Evolutionary conservation across 202 grass and related monocot genomes (phyloP), one percentile per base, ranked within the genome.

Genomic region (Eragrostis tef): DNA sequence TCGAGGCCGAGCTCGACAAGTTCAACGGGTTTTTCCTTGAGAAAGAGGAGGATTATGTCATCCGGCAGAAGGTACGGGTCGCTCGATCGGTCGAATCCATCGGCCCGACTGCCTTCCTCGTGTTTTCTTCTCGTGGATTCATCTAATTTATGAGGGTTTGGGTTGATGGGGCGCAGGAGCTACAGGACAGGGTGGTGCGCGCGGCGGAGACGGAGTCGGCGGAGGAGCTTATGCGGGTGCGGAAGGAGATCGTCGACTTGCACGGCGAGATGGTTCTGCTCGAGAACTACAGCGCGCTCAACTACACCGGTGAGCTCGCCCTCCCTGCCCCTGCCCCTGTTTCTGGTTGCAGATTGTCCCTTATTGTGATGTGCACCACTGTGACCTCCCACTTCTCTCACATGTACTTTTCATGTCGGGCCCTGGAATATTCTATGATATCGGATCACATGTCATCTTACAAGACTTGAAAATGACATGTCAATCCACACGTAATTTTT

Each of bases 1-100:
- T 97, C 22, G 90, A 97, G 70, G 88, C 90, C 21, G 93, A 97
- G 81, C 93, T 97, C 29, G 90, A 97, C 20, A 97, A 97, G 68
- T 91, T 97, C 45, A 93, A 93, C 54, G 76, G 29, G 59, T 93
- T 97, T 84, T 97, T 93, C 80, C 78, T 89, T 17, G 93, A 89
- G 71, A 93, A 91, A 84, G 93, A 97, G 84, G 93, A 97, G 85
- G 88, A 93, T 47, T 97, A 93, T 79, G 87, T 97, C 86, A 97
- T 97, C 88, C 90, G 75, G 58, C 90, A 87, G 39, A 97, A 97
- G 93, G 93, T 97, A 11, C 54, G 3, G n/a, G 19, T 44, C 34
- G 52, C 36, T 27, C 0, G 8, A 5, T 21, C 13, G 48, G 20
- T n/a, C 66, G 19, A 7, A 43, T 5, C 1, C 7, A 10, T 19